A percentile compares a stretch with the other conserved stretches of the same genome.
Evolutionary conservation across 2,329 filamentous ascomycete genomes (phyloP).

Genomic region (Monosporascus sp.): DNA sequence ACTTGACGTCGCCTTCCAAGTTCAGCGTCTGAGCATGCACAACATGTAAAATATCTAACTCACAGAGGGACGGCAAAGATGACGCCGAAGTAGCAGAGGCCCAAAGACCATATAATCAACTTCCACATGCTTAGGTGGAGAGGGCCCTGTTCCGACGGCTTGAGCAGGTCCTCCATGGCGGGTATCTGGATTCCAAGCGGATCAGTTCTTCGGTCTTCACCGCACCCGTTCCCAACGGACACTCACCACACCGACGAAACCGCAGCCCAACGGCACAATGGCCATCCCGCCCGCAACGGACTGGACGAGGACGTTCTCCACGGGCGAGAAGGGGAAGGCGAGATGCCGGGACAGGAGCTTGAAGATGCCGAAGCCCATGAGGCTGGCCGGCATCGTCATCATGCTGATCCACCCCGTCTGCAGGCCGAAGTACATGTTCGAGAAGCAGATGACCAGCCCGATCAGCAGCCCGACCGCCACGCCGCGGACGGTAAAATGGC

Average conservation of each 20-base stretch:
- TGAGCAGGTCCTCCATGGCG: slow-evolving; percentile 81
- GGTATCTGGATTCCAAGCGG: slow-evolving; percentile 52
- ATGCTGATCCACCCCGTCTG: slow-evolving; percentile 72
- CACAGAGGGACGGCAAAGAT: slow-evolving; percentile 88
- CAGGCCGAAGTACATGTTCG: slow-evolving; percentile 98
- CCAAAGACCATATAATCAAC: slow-evolving; percentile 83
- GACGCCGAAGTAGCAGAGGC: slow-evolving; percentile 93
- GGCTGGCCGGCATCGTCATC: slow-evolving; percentile 94
- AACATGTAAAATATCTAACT: slow-evolving; percentile 15
- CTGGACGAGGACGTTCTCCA: slow-evolving; percentile 95
- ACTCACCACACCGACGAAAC: slow-evolving; percentile 80
- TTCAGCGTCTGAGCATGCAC: neutral
- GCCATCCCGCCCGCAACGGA: slow-evolving; percentile 93
- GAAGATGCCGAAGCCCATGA: slow-evolving; percentile 95
- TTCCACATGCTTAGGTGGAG: slow-evolving; percentile 68
- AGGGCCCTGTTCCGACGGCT: slow-evolving; percentile 71
- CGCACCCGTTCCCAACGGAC: neutral
- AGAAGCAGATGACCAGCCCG: slow-evolving; percentile 88
- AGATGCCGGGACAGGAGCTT: slow-evolving; percentile 69
- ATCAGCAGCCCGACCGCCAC: slow-evolving; percentile 75
- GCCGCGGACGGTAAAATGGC: slow-evolving; percentile 81
- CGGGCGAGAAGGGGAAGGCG: slow-evolving; percentile 78
- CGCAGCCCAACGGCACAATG: slow-evolving; percentile 93
- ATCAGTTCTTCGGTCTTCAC: neutral
- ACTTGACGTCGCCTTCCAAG: slow-evolving; percentile 66